These are phyloP conservation scores for Hymenoscyphus linearis DNA, from an alignment of 2,329 filamentous ascomycete species.

Conservation along the genomic window DNA sequence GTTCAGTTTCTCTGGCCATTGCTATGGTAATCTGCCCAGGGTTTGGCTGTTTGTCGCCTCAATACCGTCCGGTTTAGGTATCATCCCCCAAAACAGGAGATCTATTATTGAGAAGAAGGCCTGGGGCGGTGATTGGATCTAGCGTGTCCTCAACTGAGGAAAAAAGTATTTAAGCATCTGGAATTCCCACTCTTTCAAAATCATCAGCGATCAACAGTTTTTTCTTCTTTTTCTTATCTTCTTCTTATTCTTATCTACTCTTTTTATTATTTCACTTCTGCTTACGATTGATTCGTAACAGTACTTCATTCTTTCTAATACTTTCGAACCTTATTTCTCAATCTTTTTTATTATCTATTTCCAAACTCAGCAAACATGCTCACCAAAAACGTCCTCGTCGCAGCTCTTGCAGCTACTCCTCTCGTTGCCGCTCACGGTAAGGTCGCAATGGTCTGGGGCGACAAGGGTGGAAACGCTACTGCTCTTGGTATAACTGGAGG, in stretches of 20 bases:
- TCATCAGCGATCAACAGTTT: conserved; percentile 29
- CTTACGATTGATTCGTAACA: conserved; percentile 30
- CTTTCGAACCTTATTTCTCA: conserved; percentile 6
- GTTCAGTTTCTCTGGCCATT: background rate
- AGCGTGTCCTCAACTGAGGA: background rate
- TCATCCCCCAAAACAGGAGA: background rate
- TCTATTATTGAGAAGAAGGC: background rate
- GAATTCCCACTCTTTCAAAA: conserved; percentile 18
- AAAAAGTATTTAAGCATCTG: conserved; percentile 25
- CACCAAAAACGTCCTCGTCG: conserved; percentile 24
- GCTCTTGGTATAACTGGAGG: conserved; percentile 39
- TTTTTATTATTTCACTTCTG: conserved; percentile 16
- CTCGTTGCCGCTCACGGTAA: conserved; percentile 57
- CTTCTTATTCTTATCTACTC: conserved; percentile 11
- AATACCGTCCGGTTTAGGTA: background rate
- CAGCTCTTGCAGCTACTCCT: conserved; percentile 43
- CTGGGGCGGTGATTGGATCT: background rate
- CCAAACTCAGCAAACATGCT: conserved; percentile 21
- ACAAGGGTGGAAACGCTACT: conserved; percentile 40
- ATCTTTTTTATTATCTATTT: conserved; percentile 10
- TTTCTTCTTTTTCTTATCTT: conserved; percentile 14
- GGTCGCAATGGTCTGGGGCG: conserved; percentile 40
- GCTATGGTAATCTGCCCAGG: background rate
- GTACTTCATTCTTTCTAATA: conserved; percentile 21
- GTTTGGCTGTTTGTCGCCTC: background rate